Conservation (phyloP, 2,329 filamentous ascomycete genomes). For the Pseudogymnoascus sp. region DNA sequence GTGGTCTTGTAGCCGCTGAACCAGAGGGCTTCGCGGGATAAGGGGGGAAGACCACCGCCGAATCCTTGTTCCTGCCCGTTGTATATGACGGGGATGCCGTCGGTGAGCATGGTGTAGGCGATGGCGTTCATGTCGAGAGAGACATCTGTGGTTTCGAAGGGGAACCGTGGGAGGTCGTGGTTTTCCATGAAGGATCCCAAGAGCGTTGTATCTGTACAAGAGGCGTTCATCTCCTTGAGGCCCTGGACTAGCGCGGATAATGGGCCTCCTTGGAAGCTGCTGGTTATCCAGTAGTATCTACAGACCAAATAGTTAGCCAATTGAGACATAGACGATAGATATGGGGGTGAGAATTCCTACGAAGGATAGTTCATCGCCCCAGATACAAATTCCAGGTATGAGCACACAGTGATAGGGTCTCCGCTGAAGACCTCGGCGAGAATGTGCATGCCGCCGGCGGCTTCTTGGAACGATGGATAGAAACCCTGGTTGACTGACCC, state of each 20-base stretch:
- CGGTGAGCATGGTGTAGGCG: slow-evolving; percentile 38
- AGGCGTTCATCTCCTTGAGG: slow-evolving; percentile 5
- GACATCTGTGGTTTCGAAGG: slow-evolving; percentile 18
- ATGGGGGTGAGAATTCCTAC: slow-evolving; percentile 26
- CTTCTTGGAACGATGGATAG: slow-evolving; percentile 28
- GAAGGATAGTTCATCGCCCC: slow-evolving; percentile 39
- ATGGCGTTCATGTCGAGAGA: slow-evolving; percentile 37
- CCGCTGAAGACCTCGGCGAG: slow-evolving; percentile 32
- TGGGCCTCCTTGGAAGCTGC: neutral
- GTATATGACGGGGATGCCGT: slow-evolving; percentile 45
- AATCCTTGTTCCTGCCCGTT: slow-evolving; percentile 44
- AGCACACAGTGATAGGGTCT: slow-evolving; percentile 32
- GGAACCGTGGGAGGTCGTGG: slow-evolving; percentile 34
- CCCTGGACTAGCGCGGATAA: neutral
- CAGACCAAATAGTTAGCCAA: neutral
- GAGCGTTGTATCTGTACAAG: slow-evolving; percentile 30
- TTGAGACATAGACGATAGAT: slow-evolving; percentile 20
- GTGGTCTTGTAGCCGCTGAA: slow-evolving; percentile 31
- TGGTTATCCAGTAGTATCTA: slow-evolving; percentile 5
- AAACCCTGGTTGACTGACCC: slow-evolving; percentile 35
- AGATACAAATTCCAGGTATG: slow-evolving; percentile 36
- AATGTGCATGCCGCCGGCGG: slow-evolving; percentile 31
- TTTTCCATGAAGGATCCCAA: slow-evolving; percentile 36
- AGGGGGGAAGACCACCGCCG: slow-evolving; percentile 29
- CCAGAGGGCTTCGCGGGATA: slow-evolving; percentile 39